Evolutionary conservation across 1,284 basidiomycete genomes (phyloP), one percentile per base, ranked within the genome.

Genomic region (Pseudozyma pruni): DNA sequence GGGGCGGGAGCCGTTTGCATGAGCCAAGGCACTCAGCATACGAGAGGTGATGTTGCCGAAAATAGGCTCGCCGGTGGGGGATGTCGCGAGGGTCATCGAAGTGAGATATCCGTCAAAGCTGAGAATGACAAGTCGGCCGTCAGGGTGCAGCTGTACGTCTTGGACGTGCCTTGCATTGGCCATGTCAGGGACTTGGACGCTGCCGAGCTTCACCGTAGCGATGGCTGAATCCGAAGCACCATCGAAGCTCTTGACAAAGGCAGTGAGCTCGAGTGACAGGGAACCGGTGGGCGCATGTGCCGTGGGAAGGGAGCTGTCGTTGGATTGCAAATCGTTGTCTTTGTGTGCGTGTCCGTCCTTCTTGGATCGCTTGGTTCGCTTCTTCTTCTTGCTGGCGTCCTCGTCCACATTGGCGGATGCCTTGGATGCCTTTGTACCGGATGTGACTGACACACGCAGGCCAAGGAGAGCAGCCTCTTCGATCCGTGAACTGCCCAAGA

Each of bases 201-300:
- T 46, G 38, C 61, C 68, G 8, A 71, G 51, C 35, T 38, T 50
- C 41, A 61, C 35, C 1, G 39, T 43, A 9, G 52, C 40, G 17
- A 64, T 46, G 16, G 48, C 37, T 1, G 53, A 42, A 5, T 60
- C 57, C 11, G 49, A 39, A 13, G 48, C 57, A 8, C 55, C 53
- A 17, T 71, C 68, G 23, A 71, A 56, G 35, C 61, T 56, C 42
- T 59, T 60, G 42, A 59, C 41, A 20, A 71, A 60, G 1, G 59
- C 57, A 22, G 52, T 56, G 20, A 71, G 46, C 37, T 54, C 53
- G 5, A 71, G 57, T 16, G 45, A 48, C n/a, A 66, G 42, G 5
- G 55, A 20, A 9, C 62, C 62, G 31, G 32, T 51, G 0, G 62
- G 47, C 4, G 48, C 10, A 0, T 29, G 41, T 16, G 35, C 19